A percentile compares a stretch with the other conserved stretches of the same genome.
phyloP scores from a whole-genome alignment of 805 yeast genomes.

The Metschnikowia bowlesiae region DNA sequence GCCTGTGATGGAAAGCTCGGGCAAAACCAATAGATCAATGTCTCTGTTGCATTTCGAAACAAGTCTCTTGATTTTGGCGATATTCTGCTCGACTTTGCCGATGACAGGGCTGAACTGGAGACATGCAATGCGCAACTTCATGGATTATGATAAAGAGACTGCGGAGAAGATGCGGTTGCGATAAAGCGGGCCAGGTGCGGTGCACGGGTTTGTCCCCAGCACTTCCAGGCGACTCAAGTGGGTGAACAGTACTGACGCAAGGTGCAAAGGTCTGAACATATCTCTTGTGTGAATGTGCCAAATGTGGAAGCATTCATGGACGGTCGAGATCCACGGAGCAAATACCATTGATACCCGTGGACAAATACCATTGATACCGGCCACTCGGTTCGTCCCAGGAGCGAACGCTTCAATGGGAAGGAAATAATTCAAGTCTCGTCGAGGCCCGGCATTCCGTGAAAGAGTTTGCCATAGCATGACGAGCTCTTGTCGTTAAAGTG shows the following conservation, averaged over 20 bases:
- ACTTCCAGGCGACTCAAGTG: too few relatives aligned
- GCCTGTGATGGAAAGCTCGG: slow-evolving; percentile 83
- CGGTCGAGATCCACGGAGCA: too few relatives aligned
- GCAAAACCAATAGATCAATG: slow-evolving; percentile 70
- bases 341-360: too few relatives aligned
- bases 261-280: too few relatives aligned
- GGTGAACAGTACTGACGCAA: too few relatives aligned
- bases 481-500: slow-evolving; percentile 45
- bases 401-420: too few relatives aligned
- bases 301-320: too few relatives aligned
- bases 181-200: neutral
- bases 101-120: slow-evolving; percentile 65
- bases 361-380: too few relatives aligned
- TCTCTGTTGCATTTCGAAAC: slow-evolving; percentile 25
- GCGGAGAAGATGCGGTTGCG: neutral
- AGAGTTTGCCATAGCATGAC: slow-evolving; percentile 46
- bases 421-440: neutral
- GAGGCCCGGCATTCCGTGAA: slow-evolving; percentile 44
- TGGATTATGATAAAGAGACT: slow-evolving; percentile 14
- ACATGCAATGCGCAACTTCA: slow-evolving; percentile 56
- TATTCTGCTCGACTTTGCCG: slow-evolving; percentile 55
- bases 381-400: too few relatives aligned
- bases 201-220: too few relatives aligned
- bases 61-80: slow-evolving; percentile 41
- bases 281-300: too few relatives aligned